Conservation (phyloP, 805 yeast species). For the Danielozyma ontarioensis region DNA sequence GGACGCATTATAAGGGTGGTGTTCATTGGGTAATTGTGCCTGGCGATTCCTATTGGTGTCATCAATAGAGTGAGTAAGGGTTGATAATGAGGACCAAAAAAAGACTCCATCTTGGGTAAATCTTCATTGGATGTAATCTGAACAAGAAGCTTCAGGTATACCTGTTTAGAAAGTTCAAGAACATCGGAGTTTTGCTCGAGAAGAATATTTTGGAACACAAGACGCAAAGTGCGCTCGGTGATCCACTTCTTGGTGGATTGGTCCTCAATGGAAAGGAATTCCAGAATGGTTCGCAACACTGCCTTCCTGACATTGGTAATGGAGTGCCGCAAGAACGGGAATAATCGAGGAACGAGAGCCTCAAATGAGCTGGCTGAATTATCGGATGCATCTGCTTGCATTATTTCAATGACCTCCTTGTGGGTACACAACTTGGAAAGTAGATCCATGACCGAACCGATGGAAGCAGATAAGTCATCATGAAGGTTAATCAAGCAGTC, state of each 20-base stretch:
- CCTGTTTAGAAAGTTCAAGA: conserved; percentile 52
- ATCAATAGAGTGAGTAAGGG: conserved; percentile 64
- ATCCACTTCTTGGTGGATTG: conserved; percentile 64
- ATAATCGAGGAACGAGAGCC: conserved; percentile 79
- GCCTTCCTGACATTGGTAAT: conserved; percentile 87
- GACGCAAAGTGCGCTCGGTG: conserved; percentile 63
- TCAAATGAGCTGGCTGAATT: conserved; percentile 58
- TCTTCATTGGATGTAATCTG: conserved; percentile 33
- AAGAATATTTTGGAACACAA: conserved; percentile 79
- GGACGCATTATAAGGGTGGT: conserved; percentile 71
- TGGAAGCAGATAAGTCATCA: conserved; percentile 91
- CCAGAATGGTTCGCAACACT: conserved; percentile 72
- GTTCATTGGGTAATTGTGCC: conserved; percentile 84
- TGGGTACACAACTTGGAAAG: conserved; percentile 83
- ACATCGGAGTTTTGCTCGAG: conserved; percentile 85
- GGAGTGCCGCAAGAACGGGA: conserved; percentile 91
- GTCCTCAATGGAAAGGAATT: conserved; percentile 62
- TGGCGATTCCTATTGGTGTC: conserved; percentile 94
- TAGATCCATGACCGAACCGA: conserved; percentile 93
- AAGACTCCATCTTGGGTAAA: conserved; percentile 42
- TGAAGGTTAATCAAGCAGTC: conserved; percentile 74
- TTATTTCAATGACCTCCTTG: conserved; percentile 64
- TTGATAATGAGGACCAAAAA: conserved; percentile 51
- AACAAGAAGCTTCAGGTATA: conserved; percentile 52
- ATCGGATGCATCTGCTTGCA: conserved; percentile 55